Base-by-base conservation (phyloP, 352 stramenopile species). In the Globisporangium mamillatum region DNA sequence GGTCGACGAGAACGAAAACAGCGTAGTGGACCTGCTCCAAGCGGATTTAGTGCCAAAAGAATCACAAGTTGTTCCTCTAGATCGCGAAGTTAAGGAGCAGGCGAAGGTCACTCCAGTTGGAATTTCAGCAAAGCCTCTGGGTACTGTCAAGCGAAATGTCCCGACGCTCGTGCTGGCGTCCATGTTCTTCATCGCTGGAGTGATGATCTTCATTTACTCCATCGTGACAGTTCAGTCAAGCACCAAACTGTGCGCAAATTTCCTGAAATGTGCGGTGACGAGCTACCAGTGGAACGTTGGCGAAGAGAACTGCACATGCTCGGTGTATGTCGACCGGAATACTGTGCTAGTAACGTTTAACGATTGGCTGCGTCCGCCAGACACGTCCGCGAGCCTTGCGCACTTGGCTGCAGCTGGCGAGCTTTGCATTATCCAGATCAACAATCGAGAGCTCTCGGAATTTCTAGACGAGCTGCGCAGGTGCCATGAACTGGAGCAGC, bases 231-330 rank as follows among this genome's bases (percentile, higher is more conserved):
- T 75, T 14, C 29, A 41, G 1, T 65, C 46, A 12, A 67, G 56
- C 1, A 41, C 36, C 14, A 36, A 29, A 1, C 24, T 72, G 5
- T 74, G 67, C 24, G 3, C 60, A 25, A 46, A 46, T 12, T 48
- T 29, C 10, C 46, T 41, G 6, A 59, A 58, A 9, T 77, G 72
- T 50, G 57, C 63, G 50, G 68, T 74, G 5, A 54, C n/a, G 10
- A 73, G 64, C 27, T 77, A 73, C 57, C 64, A 66, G 46, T 75
- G 72, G 72, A 69, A 75, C 25, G 53, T 68, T 18, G 65, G 66
- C 14, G 52, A 18, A 7, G 12, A 52, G 1, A 3, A 65, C 12
- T 78, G 73, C 48, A 63, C 73, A 3, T 78, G 73, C 34, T 63
- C 72, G 16, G 73, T 78, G 36, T 78, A 67, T 46, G 71, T 78